Evolutionary conservation across 116 monocot species (phyloP), one percentile per base, ranked within the genome.

Genomic region (Iris pallida): DNA sequence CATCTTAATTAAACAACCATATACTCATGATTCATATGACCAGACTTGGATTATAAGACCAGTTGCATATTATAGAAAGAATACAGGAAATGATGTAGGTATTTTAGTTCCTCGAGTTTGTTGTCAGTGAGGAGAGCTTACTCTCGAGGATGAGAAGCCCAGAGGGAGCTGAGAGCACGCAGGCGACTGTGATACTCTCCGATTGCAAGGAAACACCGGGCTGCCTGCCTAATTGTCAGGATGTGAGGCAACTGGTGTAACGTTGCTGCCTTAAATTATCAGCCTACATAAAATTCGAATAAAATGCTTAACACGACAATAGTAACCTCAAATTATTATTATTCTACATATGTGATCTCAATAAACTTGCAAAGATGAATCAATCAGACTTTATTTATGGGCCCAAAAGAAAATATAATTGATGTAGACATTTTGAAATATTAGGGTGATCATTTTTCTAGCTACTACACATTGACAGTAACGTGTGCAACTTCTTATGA

Each of bases 221-320:
- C 91, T 4, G 95, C 77, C 68, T 95, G 95, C 19, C 88, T 44
- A 14, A 88, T 70, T 46, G 91, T 91, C 61, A 95, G 16, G 20
- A 91, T 82, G 5, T 80, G 79, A 6, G 73, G 73, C 64, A 95
- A 46, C 65, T 91, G 95, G 73, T 95, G 88, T 55, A 95, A 78
- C 1, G 88, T 88, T 95, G 78, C 78, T 88, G 95, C 49, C 95
- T 85, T 59, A 95, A 59, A 56, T 88, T 95, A 80, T 95, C 95
- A 55, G 90, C 88, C 88, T 86, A 56, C 14, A 14, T 10, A 52
- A 52, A 14, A 52, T 14, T 8, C 14, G 5, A 52, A 10, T 10
- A 5, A 52, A 10, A 14, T 52, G 8, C 51, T 52, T 52, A 52
- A 10, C 14, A 52, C 6, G 51, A 8, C 8, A 10, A 14, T 14